Conservation (phyloP, 1,284 basidiomycete species). For the Trametes versicolor region DNA sequence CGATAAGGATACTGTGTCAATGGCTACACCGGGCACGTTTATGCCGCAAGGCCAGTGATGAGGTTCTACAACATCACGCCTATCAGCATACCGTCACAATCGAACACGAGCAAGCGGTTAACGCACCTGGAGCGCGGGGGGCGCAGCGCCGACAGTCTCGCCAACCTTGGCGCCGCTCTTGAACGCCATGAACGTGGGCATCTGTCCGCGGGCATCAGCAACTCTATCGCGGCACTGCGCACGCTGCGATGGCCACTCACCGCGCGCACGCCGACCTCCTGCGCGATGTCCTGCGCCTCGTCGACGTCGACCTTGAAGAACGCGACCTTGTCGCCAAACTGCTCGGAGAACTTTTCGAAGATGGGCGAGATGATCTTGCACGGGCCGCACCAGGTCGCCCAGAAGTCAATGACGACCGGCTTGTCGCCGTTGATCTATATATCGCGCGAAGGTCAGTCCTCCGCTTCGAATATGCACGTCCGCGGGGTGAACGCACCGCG, state of each 20-base stretch:
- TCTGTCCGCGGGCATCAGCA: constrained; percentile 44
- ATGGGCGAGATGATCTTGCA: constrained; percentile 84
- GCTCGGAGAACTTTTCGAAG: constrained; percentile 74
- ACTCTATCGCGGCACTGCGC: neutral
- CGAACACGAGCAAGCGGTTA: too few relatives aligned
- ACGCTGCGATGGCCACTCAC: constrained; percentile 48
- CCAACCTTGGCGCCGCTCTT: constrained; percentile 72
- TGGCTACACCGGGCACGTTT: neutral
- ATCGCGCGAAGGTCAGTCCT: constrained; percentile 17
- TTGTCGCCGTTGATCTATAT: constrained; percentile 67
- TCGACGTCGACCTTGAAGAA: constrained; percentile 91
- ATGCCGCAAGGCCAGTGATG: constrained; percentile 19
- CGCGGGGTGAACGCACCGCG: constrained; percentile 50
- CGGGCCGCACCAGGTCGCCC: constrained; percentile 78
- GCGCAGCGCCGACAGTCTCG: constrained; percentile 71
- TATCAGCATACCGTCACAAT: neutral
- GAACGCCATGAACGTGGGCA: constrained; percentile 85
- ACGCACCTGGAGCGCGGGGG: constrained; percentile 46
- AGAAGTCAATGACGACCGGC: constrained; percentile 81
- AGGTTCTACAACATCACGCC: constrained; percentile 17
- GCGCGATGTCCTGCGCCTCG: constrained; percentile 57
- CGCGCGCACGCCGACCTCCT: constrained; percentile 79
- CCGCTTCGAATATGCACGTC: neutral
- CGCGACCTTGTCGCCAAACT: constrained; percentile 57
- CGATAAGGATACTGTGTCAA: constrained; percentile 10